phyloP scores from a whole-genome alignment of 1,284 basidiomycete species.

The Athelia psychrophila region DNA sequence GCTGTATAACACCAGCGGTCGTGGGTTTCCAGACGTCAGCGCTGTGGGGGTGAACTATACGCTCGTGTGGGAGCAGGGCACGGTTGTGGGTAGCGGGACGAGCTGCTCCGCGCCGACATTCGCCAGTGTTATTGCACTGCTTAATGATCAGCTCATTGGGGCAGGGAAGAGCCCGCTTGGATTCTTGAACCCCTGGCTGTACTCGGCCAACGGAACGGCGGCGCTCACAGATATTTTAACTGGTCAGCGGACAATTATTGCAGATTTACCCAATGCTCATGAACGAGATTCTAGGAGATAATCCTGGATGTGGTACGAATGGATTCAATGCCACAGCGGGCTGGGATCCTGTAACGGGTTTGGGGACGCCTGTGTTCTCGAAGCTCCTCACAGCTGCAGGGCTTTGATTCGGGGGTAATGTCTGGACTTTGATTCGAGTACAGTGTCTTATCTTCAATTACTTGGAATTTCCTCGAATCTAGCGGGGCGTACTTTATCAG shows the following conservation, averaged over 20 bases:
- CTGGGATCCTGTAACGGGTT: conserved; percentile 21
- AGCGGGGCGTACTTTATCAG: no score
- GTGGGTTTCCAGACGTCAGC: conserved; percentile 70
- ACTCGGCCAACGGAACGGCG: conserved; percentile 35
- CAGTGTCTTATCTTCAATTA: no score
- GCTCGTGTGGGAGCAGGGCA: conserved; percentile 48
- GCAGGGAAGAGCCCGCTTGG: conserved; percentile 49
- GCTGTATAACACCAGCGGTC: conserved; percentile 51
- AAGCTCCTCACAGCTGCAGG: background rate
- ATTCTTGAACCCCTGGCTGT: conserved; percentile 62
- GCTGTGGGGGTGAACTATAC: conserved; percentile 62
- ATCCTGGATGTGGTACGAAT: conserved; percentile 26
- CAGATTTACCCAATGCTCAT: no score
- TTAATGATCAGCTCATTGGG: conserved; percentile 58
- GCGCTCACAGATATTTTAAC: conserved; percentile 63
- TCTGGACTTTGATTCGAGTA: no score
- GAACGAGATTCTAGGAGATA: conserved; percentile 56
- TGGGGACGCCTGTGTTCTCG: background rate
- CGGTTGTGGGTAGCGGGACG: conserved; percentile 50
- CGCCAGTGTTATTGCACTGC: conserved; percentile 52
- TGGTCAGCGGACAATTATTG: conserved; percentile 22
- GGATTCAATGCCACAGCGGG: conserved; percentile 25
- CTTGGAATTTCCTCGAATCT: no score
- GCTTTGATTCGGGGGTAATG: no score
- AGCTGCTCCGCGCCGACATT: conserved; percentile 59